phyloP scores from a whole-genome alignment of 2,329 filamentous ascomycete genomes.

The Sclerotinia nivalis region DNA sequence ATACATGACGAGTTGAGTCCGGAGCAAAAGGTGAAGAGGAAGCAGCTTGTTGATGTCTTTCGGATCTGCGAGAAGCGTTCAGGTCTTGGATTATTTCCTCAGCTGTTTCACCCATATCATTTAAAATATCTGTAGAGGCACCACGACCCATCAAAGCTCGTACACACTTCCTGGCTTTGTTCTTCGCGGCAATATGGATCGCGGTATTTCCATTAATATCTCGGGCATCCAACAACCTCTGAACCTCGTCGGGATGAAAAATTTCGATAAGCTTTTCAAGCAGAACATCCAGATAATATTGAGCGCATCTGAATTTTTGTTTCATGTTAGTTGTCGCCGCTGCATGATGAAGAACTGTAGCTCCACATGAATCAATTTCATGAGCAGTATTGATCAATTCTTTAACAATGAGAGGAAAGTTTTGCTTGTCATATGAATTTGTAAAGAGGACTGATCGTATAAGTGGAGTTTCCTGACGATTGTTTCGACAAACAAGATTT shows the following conservation, averaged over 20 bases:
- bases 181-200: conserved; percentile 70
- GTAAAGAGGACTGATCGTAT: conserved; percentile 96
- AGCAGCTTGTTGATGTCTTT: conserved; percentile 58
- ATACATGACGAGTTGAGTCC: conserved; percentile 56
- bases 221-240: conserved; percentile 75
- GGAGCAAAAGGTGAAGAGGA: conserved; percentile 74
- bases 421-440: conserved; percentile 92
- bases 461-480: conserved; percentile 81
- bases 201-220: conserved; percentile 91
- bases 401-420: conserved; percentile 81
- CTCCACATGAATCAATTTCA: conserved; percentile 74
- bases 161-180: conserved; percentile 86
- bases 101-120: conserved; percentile 77
- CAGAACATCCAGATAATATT: conserved; percentile 91
- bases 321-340: conserved; percentile 81
- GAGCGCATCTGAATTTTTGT: conserved; percentile 82
- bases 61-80: conserved; percentile 59
- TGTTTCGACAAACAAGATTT: conserved; percentile 68
- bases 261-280: conserved; percentile 82
- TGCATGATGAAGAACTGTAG: conserved; percentile 92
- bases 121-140: conserved; percentile 79
- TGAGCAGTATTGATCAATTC: conserved; percentile 81
- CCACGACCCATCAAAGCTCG: conserved; percentile 77
- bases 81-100: conserved; percentile 78
- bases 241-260: conserved; percentile 73